A percentile compares a stretch with the other conserved stretches of the same genome.
phyloP scores from a whole-genome alignment of 2,329 filamentous ascomycete genomes.

The Fusarium sacchari region DNA sequence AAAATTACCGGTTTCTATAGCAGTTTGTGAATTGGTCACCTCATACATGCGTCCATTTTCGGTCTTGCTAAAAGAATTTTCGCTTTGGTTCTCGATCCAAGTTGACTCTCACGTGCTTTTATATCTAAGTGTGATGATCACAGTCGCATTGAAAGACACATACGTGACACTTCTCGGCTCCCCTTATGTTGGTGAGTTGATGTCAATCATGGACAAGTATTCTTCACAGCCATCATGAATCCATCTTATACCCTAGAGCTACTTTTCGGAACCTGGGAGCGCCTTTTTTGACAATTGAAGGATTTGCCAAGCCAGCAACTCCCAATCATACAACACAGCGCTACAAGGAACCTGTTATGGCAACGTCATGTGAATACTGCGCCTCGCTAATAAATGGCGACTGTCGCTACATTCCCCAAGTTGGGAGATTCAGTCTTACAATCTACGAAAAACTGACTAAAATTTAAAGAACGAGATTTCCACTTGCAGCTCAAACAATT shows the following conservation, averaged over 20 bases:
- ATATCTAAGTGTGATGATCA: background rate
- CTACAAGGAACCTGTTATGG: background rate
- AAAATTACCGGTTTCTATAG: fast-evolving
- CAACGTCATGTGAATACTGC: conserved; percentile 5
- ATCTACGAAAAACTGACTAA: fast-evolving
- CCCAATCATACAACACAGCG: background rate
- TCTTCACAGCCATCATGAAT: background rate
- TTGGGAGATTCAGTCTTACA: background rate
- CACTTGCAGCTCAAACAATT: fast-evolving
- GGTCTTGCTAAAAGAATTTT: no score
- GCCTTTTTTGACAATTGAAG: background rate
- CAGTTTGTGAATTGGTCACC: background rate
- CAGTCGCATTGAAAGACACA: background rate
- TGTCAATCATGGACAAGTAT: background rate
- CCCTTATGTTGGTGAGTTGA: background rate
- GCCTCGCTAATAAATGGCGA: background rate
- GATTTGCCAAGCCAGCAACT: background rate
- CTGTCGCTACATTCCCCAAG: background rate
- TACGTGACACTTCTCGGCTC: no score
- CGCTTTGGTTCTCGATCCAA: background rate
- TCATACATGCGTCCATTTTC: fast-evolving
- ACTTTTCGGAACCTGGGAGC: no score
- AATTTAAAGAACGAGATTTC: background rate
- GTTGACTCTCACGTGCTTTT: fast-evolving
- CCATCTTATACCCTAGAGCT: background rate